Percentiles rank a stretch among this genome's conserved stretches.
Conservation (phyloP, 768 basidiomycete species). For the Termitomyces sp. region DNA sequence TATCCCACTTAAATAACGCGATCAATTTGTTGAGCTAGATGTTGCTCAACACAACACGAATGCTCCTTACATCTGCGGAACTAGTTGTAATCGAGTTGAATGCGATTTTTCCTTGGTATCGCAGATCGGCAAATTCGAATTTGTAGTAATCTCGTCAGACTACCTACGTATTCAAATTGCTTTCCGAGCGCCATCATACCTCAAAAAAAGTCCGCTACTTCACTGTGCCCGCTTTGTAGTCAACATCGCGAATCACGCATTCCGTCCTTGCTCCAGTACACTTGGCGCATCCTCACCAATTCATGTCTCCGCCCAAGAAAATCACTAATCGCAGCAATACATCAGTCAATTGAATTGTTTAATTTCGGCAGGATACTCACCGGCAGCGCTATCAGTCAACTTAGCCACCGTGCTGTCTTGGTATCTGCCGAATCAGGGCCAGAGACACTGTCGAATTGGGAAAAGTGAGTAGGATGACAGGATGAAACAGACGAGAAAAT, state of each 20-base stretch:
- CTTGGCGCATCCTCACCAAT: conserved; percentile 78
- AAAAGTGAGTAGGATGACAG: not conserved
- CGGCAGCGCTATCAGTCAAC: conserved; percentile 61
- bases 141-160: too few species aligned
- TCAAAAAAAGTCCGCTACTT: not conserved
- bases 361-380: conserved; percentile 30
- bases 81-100: too few species aligned
- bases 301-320: conserved; percentile 73
- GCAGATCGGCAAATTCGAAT: too few species aligned
- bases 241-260: conserved; percentile 71
- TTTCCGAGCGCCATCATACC: too few species aligned
- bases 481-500: not conserved
- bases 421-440: conserved; percentile 12
- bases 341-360: not conserved
- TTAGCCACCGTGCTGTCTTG: too few species aligned
- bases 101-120: too few species aligned
- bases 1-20: not conserved
- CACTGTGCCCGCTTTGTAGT: conserved; percentile 8
- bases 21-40: not conserved
- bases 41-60: not conserved
- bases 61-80: not conserved
- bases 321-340: conserved; percentile 39
- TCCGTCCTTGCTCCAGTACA: conserved; percentile 83
- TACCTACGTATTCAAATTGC: too few species aligned
- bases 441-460: conserved; percentile 4